Conservation (phyloP, 2,329 filamentous ascomycete genomes). For the Ophiostoma tasmaniense region DNA sequence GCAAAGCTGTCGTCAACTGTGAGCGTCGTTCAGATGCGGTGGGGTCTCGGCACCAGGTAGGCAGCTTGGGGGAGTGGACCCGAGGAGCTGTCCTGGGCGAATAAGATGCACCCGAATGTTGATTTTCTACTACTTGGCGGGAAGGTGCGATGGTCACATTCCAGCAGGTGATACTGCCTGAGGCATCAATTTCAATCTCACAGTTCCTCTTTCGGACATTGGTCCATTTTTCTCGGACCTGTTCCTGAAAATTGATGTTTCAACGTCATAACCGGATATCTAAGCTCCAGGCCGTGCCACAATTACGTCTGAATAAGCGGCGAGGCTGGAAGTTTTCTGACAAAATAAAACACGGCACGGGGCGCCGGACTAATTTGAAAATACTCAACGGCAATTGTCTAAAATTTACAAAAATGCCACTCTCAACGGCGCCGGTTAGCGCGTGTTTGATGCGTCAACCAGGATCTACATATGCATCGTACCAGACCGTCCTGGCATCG, state of each 20-base stretch:
- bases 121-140: not conserved
- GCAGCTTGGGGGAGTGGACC: not conserved
- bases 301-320: not conserved
- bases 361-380: not conserved
- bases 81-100: not conserved
- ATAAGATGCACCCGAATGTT: not conserved
- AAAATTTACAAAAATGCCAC: not conserved
- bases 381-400: not conserved
- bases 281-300: not conserved
- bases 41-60: not conserved
- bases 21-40: not conserved
- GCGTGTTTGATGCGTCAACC: not conserved
- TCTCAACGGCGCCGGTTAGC: not conserved
- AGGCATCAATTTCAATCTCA: not conserved
- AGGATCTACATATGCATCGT: not conserved
- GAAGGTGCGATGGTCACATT: not conserved
- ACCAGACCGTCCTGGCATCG: not conserved
- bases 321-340: not conserved
- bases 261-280: not conserved
- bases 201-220: not conserved
- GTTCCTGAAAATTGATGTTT: not conserved
- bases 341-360: not conserved
- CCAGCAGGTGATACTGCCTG: not conserved
- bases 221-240: not conserved
- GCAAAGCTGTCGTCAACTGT: not conserved